A percentile compares a stretch with the other conserved stretches of the same genome.
phyloP scores from a whole-genome alignment of 192 early-diverging fungal genomes.

The Gaertneriomyces semiglobifer region DNA sequence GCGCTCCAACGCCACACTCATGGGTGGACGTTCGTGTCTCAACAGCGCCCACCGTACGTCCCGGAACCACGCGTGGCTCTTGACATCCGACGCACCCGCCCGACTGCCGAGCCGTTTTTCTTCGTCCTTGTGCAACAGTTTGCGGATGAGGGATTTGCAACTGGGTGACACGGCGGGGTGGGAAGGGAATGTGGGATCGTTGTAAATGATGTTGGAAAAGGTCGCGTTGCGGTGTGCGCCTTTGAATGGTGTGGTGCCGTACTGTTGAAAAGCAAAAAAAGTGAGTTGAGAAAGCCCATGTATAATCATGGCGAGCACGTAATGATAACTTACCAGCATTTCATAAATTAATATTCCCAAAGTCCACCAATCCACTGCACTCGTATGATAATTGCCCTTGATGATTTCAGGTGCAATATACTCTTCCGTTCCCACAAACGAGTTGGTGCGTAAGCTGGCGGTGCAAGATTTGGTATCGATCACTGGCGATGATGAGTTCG shows the following conservation, averaged over 20 bases:
- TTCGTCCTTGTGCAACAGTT: slow-evolving; percentile 89
- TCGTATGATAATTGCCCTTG: slow-evolving; percentile 89
- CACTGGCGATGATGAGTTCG: slow-evolving; percentile 9
- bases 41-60: slow-evolving; percentile 89
- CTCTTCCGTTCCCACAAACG: slow-evolving; percentile 98
- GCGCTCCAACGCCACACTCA: too few species aligned
- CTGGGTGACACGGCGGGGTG: slow-evolving; percentile 44
- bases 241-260: slow-evolving; percentile 96
- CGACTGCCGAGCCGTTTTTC: slow-evolving; percentile 77
- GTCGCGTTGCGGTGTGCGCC: slow-evolving; percentile 83
- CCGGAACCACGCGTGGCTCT: slow-evolving; percentile 88
- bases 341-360: slow-evolving; percentile 96
- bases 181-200: slow-evolving; percentile 73
- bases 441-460: slow-evolving; percentile 85
- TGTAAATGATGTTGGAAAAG: slow-evolving; percentile 80
- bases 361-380: slow-evolving; percentile 97
- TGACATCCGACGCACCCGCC: slow-evolving; percentile 91
- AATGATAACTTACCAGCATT: slow-evolving; percentile 66
- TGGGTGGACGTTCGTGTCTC: slow-evolving; percentile 54
- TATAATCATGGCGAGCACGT: slow-evolving; percentile 20
- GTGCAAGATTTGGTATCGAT: slow-evolving; percentile 90
- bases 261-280: slow-evolving; percentile 38
- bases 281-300: background rate
- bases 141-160: slow-evolving; percentile 75
- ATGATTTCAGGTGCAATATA: slow-evolving; percentile 99